These are phyloP conservation scores for Solanum pimpinellifolium DNA, from an alignment of 257 asterid genomes.

Conservation along the genomic window DNA sequence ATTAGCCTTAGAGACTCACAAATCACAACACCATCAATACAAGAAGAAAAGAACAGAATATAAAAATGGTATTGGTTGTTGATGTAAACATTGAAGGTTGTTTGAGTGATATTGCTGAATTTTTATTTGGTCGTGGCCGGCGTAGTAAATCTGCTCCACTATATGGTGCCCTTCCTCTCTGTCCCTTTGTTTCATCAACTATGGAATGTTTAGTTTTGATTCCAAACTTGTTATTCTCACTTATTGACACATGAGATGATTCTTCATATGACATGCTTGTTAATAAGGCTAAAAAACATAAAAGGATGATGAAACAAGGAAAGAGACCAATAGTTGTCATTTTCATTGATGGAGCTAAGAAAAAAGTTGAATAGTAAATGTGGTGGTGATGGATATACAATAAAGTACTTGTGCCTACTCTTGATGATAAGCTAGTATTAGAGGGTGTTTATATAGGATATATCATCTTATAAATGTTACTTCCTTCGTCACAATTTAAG, in stretches of 20 bases:
- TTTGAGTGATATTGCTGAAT: neutral
- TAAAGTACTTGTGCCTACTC: neutral
- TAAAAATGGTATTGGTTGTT: conserved; percentile 2
- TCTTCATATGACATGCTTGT: conserved; percentile 13
- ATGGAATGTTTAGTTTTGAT: neutral
- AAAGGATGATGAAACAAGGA: conserved; percentile 17
- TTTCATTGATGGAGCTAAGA: neutral
- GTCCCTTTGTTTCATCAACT: conserved; percentile 8
- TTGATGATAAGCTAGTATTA: neutral
- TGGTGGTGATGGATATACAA: neutral
- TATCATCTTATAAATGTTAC: neutral
- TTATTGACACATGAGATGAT: neutral
- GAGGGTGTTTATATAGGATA: neutral
- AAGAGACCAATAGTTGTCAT: conserved; percentile 13
- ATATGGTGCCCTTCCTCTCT: conserved; percentile 17
- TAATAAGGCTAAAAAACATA: conserved; percentile 6
- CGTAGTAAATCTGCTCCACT: conserved; percentile 39
- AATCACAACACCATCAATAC: neutral
- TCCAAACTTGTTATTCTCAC: neutral
- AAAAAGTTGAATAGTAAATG: neutral
- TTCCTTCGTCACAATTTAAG: neutral
- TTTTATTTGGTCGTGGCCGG: conserved; percentile 3
- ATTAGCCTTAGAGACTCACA: neutral
- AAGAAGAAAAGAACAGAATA: conserved; percentile 3
- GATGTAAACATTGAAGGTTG: conserved; percentile 1